Evolutionary conservation across 2,329 filamentous ascomycete species (phyloP).

Genomic region (Neoascochyta sp.): DNA sequence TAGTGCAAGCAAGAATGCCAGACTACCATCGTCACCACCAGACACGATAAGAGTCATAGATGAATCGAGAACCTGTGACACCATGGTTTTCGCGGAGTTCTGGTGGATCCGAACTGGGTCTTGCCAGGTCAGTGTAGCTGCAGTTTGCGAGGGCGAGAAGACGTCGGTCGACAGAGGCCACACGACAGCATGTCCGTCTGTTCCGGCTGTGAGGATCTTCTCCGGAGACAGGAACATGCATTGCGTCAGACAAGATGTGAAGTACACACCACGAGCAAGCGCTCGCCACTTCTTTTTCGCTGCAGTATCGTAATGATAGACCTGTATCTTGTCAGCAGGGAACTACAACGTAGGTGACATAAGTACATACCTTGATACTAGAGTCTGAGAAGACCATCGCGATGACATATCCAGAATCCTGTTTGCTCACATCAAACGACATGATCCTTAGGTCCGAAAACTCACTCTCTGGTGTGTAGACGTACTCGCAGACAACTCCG

Average conservation of each 20-base stretch:
- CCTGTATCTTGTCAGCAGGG: slow-evolving; percentile 28
- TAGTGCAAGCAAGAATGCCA: slow-evolving; percentile 50
- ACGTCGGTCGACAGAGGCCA: slow-evolving; percentile 47
- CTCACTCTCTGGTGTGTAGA: slow-evolving; percentile 49
- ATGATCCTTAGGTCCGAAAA: slow-evolving; percentile 73
- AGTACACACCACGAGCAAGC: slow-evolving; percentile 42
- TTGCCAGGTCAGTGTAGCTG: slow-evolving; percentile 27
- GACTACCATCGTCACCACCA: slow-evolving; percentile 83
- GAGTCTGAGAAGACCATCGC: slow-evolving; percentile 83
- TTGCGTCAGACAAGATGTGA: slow-evolving; percentile 67
- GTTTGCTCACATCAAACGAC: slow-evolving; percentile 61
- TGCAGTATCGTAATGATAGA: slow-evolving; percentile 42
- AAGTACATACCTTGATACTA: slow-evolving; percentile 54
- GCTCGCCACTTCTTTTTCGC: slow-evolving; percentile 33
- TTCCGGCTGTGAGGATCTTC: slow-evolving; percentile 65
- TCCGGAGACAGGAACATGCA: slow-evolving; percentile 38
- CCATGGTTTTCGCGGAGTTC: slow-evolving; percentile 66
- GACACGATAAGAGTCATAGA: slow-evolving; percentile 59
- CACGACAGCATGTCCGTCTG: slow-evolving; percentile 71
- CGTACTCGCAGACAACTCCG: slow-evolving; percentile 52
- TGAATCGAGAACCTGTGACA: slow-evolving; percentile 29
- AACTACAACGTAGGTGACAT: not conserved
- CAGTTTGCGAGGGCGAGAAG: slow-evolving; percentile 6
- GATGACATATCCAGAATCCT: slow-evolving; percentile 51
- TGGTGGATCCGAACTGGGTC: slow-evolving; percentile 60